Percentiles rank a stretch among this genome's conserved stretches.
Evolutionary conservation across 768 basidiomycete species (phyloP).

Genomic region (Tephrocybe sp.): DNA sequence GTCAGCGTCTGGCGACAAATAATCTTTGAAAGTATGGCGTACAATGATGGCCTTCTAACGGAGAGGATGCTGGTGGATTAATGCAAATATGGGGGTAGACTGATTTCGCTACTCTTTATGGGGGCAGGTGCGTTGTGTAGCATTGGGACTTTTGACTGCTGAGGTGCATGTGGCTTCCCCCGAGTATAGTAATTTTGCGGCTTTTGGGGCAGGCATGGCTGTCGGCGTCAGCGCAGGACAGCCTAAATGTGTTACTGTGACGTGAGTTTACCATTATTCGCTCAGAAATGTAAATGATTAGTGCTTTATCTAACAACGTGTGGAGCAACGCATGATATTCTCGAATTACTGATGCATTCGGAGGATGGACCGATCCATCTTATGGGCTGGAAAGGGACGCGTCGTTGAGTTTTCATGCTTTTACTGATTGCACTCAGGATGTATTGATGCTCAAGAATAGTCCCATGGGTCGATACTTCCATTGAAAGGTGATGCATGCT

Average conservation of each 20-base stretch:
- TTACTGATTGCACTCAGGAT: constrained; percentile 10
- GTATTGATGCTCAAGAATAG: constrained; percentile 15
- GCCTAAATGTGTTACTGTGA: constrained; percentile 23
- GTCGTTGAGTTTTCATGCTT: constrained; percentile 22
- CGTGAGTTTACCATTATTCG: constrained; percentile 61
- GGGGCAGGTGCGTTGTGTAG: constrained; percentile 65
- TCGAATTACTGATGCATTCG: constrained; percentile 3
- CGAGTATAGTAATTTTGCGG: constrained; percentile 32
- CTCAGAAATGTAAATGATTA: constrained; percentile 49
- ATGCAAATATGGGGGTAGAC: constrained; percentile 22
- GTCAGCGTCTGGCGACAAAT: constrained; percentile 86
- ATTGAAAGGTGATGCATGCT: not conserved
- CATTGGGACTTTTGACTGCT: constrained; percentile 43
- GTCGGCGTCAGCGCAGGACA: constrained; percentile 18
- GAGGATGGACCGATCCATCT: too few relatives aligned
- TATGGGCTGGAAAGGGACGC: constrained; percentile 3
- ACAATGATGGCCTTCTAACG: constrained; percentile 84
- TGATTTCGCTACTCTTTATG: constrained; percentile 28
- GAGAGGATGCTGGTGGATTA: constrained; percentile 82
- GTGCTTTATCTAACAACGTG: constrained; percentile 22
- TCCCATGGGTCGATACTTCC: constrained; percentile 4
- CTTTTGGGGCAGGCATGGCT: constrained; percentile 22
- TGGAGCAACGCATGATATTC: constrained; percentile 8
- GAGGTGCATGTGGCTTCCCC: constrained; percentile 39
- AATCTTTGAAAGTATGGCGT: constrained; percentile 94